These are phyloP conservation scores for Cyclotella atomus DNA, from an alignment of 108 stramenopile genomes.

Conservation along the genomic window DNA sequence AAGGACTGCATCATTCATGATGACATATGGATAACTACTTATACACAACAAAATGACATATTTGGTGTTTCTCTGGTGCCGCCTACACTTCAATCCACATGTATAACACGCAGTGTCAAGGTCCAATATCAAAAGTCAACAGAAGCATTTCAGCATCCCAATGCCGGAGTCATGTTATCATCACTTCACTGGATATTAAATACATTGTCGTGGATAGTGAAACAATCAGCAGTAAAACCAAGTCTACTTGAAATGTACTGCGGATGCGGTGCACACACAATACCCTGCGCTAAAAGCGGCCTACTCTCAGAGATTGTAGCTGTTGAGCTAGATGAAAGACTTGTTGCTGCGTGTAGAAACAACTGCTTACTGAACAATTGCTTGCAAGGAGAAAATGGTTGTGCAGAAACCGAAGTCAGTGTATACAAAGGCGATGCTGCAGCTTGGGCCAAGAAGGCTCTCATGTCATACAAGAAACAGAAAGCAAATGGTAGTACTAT, in stretches of 20 bases:
- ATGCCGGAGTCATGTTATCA: conserved; percentile 67
- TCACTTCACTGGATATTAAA: conserved; percentile 73
- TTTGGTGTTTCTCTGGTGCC: conserved; percentile 26
- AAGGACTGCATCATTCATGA: conserved; percentile 37
- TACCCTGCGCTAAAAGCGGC: conserved; percentile 62
- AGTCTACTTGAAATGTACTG: conserved; percentile 77
- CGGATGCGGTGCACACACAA: conserved; percentile 85
- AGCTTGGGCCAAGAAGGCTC: conserved; percentile 61
- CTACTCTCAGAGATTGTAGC: conserved; percentile 56
- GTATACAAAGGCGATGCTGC: conserved; percentile 66
- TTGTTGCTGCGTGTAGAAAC: conserved; percentile 59
- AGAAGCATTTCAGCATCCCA: conserved; percentile 80
- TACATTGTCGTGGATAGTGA: conserved; percentile 35
- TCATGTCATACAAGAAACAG: conserved; percentile 2
- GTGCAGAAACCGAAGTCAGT: conserved; percentile 22
- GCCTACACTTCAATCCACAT: neutral
- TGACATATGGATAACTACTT: conserved; percentile 35
- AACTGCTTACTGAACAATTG: conserved; percentile 67
- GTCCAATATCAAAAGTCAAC: conserved; percentile 71
- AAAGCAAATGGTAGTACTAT: conserved; percentile 10
- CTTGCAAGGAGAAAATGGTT: conserved; percentile 5
- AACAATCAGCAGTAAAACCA: neutral
- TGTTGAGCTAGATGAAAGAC: conserved; percentile 71
- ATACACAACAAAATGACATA: neutral
- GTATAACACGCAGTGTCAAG: neutral